These are phyloP conservation scores for Microbotryum violaceum DNA, from an alignment of 1,284 basidiomycete genomes.

Conservation along the genomic window DNA sequence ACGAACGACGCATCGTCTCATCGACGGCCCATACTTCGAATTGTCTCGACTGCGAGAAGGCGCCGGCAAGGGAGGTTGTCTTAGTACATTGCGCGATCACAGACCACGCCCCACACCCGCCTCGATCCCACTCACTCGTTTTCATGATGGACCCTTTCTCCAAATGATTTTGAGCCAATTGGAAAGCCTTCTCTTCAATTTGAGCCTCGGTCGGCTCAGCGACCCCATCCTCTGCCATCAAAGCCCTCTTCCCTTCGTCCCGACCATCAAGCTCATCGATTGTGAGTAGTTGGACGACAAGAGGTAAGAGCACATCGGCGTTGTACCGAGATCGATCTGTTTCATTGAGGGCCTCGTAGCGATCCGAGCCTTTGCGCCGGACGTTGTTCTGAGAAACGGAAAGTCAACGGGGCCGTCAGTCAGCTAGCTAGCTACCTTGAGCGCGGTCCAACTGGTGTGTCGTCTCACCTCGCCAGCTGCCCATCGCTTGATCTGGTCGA, in stretches of 20 bases:
- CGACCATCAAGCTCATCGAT: constrained; percentile 3
- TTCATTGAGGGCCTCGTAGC: constrained; percentile 11
- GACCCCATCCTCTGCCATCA: not conserved
- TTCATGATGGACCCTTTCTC: constrained; percentile 12
- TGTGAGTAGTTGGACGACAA: constrained; percentile 6
- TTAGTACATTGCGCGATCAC: too few relatives aligned
- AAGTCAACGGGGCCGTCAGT: too few relatives aligned
- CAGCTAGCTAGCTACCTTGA: too few relatives aligned
- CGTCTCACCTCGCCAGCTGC: not conserved
- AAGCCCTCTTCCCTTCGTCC: not conserved
- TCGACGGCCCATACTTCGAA: too few relatives aligned
- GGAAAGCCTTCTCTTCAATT: constrained; percentile 4
- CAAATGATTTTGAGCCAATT: constrained; percentile 2
- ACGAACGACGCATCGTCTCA: too few relatives aligned
- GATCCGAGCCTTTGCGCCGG: constrained; percentile 9
- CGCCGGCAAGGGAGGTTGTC: too few relatives aligned
- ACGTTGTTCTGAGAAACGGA: not conserved
- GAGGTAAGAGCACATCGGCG: constrained; percentile 20
- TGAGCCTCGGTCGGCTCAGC: not conserved
- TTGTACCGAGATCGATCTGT: constrained; percentile 6
- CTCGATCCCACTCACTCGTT: constrained; percentile 5
- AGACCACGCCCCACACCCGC: too few relatives aligned
- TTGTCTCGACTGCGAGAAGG: too few relatives aligned
- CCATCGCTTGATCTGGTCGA: constrained; percentile 5
- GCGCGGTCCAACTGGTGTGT: too few relatives aligned